These are phyloP conservation scores for Puccinia horiana DNA, from an alignment of 1,284 basidiomycete species.

Conservation along the genomic window DNA sequence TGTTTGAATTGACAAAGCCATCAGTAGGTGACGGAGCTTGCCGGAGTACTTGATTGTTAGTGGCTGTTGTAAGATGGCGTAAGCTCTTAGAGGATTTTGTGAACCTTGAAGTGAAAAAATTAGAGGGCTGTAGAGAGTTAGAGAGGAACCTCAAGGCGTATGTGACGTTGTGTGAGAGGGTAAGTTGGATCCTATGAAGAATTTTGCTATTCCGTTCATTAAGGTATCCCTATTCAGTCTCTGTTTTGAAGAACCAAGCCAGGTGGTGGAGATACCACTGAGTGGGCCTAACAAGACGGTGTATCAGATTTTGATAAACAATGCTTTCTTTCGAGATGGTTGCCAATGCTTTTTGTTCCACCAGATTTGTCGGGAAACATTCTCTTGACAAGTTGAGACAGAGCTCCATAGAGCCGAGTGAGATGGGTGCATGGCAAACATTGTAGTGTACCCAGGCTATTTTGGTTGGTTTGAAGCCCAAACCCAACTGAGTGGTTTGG, in stretches of 20 bases:
- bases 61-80: constrained; percentile 32
- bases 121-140: background rate
- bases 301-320: constrained; percentile 6
- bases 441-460: background rate
- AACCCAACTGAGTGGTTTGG: constrained; percentile 29
- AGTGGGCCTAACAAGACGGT: background rate
- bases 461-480: constrained; percentile 26
- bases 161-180: constrained; percentile 9
- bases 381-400: constrained; percentile 17
- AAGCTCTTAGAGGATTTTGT: constrained; percentile 31
- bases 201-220: background rate
- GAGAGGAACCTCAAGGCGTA: constrained; percentile 18
- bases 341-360: constrained; percentile 18
- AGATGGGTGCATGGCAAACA: constrained; percentile 19
- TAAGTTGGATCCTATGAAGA: constrained; percentile 6
- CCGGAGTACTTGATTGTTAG: constrained; percentile 36
- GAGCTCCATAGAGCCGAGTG: background rate
- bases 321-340: constrained; percentile 22
- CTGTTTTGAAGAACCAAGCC: background rate
- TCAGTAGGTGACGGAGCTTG: constrained; percentile 47
- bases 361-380: constrained; percentile 21
- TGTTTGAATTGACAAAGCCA: constrained; percentile 49
- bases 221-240: constrained; percentile 14
- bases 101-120: constrained; percentile 16
- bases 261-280: background rate